Conservation (phyloP, 345 rosid species). For the Erodium maritimum region DNA sequence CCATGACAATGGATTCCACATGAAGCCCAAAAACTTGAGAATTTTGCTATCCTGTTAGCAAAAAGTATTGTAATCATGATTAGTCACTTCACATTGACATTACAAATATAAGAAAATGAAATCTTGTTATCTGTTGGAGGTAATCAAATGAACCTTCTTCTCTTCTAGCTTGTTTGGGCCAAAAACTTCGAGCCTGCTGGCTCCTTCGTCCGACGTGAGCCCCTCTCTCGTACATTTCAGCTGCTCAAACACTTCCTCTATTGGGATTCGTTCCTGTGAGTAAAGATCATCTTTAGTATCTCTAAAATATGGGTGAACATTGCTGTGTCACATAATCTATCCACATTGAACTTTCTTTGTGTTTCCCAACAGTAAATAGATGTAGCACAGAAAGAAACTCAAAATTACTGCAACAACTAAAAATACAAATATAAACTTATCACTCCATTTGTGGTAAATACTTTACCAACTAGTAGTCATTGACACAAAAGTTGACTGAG, state of each 20-base stretch:
- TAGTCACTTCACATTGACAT: not conserved
- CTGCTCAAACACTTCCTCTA: slow-evolving; percentile 14
- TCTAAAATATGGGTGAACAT: not conserved
- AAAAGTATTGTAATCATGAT: not conserved
- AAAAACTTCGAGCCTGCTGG: slow-evolving; percentile 10
- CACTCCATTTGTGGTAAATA: not conserved
- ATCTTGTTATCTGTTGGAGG: not conserved
- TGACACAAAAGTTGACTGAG: not conserved
- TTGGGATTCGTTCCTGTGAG: slow-evolving; percentile 10
- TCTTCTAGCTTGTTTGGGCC: slow-evolving; percentile 20
- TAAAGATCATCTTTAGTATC: not conserved
- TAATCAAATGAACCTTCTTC: slow-evolving; percentile 12
- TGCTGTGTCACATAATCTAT: not conserved
- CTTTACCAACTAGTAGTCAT: not conserved
- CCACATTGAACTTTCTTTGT: not conserved
- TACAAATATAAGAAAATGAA: not conserved
- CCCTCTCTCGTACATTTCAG: slow-evolving; percentile 15
- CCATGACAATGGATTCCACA: slow-evolving; percentile 22
- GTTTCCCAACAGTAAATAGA: not conserved
- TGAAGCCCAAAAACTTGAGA: slow-evolving; percentile 18
- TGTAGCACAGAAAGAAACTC: not conserved
- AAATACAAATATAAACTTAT: no score
- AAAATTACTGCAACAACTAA: not conserved
- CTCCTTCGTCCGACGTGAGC: slow-evolving; percentile 7
- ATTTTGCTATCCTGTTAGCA: slow-evolving; percentile 14